These are phyloP conservation scores for Entophlyctis luteolus DNA, from an alignment of 192 early-diverging fungal genomes.

Conservation along the genomic window DNA sequence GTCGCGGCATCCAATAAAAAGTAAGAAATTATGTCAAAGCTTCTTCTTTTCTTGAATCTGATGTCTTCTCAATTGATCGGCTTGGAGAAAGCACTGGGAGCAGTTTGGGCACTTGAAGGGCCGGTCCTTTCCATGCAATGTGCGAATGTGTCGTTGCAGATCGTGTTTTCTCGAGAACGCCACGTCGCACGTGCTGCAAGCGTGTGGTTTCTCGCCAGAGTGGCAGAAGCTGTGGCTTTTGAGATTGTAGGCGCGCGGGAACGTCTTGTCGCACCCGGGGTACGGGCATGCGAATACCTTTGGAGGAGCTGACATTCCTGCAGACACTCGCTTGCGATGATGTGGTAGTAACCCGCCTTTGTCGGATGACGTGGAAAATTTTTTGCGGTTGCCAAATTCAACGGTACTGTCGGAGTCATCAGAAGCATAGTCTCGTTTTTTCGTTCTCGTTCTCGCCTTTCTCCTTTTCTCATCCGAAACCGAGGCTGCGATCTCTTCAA, in stretches of 20 bases:
- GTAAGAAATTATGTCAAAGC: too few species aligned
- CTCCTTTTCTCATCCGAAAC: too few species aligned
- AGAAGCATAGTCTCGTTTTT: too few species aligned
- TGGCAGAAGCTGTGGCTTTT: constrained; percentile 73
- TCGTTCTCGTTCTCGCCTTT: too few species aligned
- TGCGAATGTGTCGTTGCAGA: constrained; percentile 52
- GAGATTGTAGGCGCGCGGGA: constrained; percentile 78
- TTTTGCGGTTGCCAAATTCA: too few species aligned
- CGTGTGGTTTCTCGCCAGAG: constrained; percentile 44
- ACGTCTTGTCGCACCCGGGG: constrained; percentile 62
- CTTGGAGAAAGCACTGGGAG: constrained; percentile 1
- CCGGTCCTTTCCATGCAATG: constrained; percentile 10
- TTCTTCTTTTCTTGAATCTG: constrained; percentile 12
- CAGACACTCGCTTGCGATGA: too few species aligned
- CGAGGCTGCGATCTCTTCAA: too few species aligned
- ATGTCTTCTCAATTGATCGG: constrained; percentile 17
- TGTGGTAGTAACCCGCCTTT: too few species aligned
- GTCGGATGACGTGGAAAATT: too few species aligned
- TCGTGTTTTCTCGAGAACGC: constrained; percentile 78
- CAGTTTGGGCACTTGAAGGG: constrained; percentile 21
- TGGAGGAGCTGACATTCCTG: background rate
- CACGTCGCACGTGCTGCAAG: constrained; percentile 56
- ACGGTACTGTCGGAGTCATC: too few species aligned
- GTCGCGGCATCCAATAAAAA: too few species aligned
- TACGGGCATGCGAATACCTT: constrained; percentile 31